Base-by-base conservation (phyloP, 257 asterid species). In the Ajuga chamaepitys region DNA sequence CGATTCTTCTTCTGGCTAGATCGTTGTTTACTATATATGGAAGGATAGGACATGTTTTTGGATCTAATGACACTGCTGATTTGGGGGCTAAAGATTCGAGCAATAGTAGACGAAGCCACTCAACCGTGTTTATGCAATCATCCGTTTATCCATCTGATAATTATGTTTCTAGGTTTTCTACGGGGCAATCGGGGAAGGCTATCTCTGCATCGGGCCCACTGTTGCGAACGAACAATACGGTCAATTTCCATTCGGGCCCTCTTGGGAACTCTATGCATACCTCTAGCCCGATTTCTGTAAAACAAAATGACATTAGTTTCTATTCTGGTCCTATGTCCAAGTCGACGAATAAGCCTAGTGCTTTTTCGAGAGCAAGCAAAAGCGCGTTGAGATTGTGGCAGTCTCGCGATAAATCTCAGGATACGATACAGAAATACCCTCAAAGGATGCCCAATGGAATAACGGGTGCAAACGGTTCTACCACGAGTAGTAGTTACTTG, bases 11-110 rank as follows among this genome's bases (percentile, higher is more conserved):
- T 41, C 30, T 92, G 57, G 97, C 91, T n/a, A 83, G 95, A 77
- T 82, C 95, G 14, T 20, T 86, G 16, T 92, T 88, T 66, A 85
- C 97, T 18, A 64, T 85, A 62, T 79, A 79, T 67, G 76, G 78
- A 32, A 92, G 90, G 86, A 84, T 92, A 25, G 84, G 88, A 9
- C 85, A 88, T 55, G 98, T 88, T 47, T 92, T 92, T 55, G 98
- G 96, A 50, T 40, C 72, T 52, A 73, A 75, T 68, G 70, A 72
- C 3, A 78, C 82, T 11, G 76, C 78, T 25, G 86, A 76, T 3
- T 52, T 73, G 67, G 86, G 75, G 61, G 59, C 70, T 53, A 85
- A 77, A 62, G 86, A 86, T 22, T 72, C 89, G 24, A 71, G 71
- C 50, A 80, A 77, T 41, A 81, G 75, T 40, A 74, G 85, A 67